Conservation (phyloP, 2,329 filamentous ascomycete species). For the Aspergillus texensis region DNA sequence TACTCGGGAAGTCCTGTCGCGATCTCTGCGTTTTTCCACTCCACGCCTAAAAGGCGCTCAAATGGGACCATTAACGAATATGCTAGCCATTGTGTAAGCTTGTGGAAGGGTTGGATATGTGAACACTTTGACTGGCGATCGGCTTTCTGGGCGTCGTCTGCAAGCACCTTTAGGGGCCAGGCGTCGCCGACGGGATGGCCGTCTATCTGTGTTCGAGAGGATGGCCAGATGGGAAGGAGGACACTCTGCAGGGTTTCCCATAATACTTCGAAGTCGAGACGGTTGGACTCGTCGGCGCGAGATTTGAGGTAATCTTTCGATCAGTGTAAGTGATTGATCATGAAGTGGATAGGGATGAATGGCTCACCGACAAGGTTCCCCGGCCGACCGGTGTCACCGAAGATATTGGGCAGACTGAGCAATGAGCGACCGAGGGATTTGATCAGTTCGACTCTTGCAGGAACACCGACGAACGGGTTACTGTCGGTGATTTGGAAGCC, state of each 20-base stretch:
- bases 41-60: constrained; percentile 53
- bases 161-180: constrained; percentile 46
- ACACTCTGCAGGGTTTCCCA: constrained; percentile 50
- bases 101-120: constrained; percentile 58
- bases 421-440: constrained; percentile 49
- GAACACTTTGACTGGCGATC: constrained; percentile 3
- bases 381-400: constrained; percentile 49
- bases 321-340: not conserved
- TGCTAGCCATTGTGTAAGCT: constrained; percentile 71
- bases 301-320: constrained; percentile 45
- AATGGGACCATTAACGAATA: constrained; percentile 73
- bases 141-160: constrained; percentile 16
- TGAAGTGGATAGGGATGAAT: not conserved
- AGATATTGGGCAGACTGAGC: constrained; percentile 40
- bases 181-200: constrained; percentile 54
- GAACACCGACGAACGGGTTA: constrained; percentile 53
- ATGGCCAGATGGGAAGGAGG: constrained; percentile 55
- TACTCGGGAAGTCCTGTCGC: constrained; percentile 73
- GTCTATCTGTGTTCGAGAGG: constrained; percentile 44
- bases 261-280: constrained; percentile 44
- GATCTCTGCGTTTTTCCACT: constrained; percentile 57
- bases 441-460: constrained; percentile 47
- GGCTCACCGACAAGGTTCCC: constrained; percentile 53
- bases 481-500: constrained; percentile 49
- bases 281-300: constrained; percentile 22